These are phyloP conservation scores for Teunomyces barrocoloradensis DNA, from an alignment of 805 yeast genomes.

Conservation along the genomic window DNA sequence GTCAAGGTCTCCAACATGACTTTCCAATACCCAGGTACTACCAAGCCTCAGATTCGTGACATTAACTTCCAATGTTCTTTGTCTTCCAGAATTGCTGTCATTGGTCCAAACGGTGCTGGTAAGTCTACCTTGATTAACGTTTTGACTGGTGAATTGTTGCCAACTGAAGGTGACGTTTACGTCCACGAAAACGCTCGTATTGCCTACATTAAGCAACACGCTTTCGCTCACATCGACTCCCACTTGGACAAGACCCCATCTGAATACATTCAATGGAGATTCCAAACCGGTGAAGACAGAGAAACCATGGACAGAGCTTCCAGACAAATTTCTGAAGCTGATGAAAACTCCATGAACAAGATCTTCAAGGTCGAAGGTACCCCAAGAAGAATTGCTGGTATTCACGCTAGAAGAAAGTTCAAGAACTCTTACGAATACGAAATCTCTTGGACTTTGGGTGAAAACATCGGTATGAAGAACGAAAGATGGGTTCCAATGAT, in stretches of 20 bases:
- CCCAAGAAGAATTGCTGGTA: constrained; percentile 94
- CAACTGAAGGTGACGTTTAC: constrained; percentile 98
- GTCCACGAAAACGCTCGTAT: constrained; percentile 99
- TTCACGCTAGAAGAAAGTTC: constrained; percentile 98
- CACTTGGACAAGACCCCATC: constrained; percentile 99
- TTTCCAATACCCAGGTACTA: constrained; percentile 99
- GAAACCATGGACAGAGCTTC: constrained; percentile 99
- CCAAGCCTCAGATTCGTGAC: constrained; percentile 89
- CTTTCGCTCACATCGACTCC: constrained; percentile 98
- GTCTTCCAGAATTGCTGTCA: constrained; percentile 99
- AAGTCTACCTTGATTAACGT: constrained; percentile 98
- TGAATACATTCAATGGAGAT: constrained; percentile 99
- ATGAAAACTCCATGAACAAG: constrained; percentile 98
- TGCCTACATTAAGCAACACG: constrained; percentile 99
- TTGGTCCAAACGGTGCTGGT: constrained; percentile 99
- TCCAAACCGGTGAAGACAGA: constrained; percentile 99
- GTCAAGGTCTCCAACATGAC: constrained; percentile 96
- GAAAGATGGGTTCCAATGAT: constrained; percentile 99
- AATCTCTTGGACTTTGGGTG: constrained; percentile 96
- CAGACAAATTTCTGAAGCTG: constrained; percentile 95
- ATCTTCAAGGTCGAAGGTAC: constrained; percentile 98
- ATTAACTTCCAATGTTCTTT: constrained; percentile 98
- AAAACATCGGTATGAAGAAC: constrained; percentile 96
- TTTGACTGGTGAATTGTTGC: constrained; percentile 98
- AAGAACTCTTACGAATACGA: constrained; percentile 99